Evolutionary conservation across 2,329 filamentous ascomycete genomes (phyloP).

Genomic region (Cephalotrichum gorgonifer): DNA sequence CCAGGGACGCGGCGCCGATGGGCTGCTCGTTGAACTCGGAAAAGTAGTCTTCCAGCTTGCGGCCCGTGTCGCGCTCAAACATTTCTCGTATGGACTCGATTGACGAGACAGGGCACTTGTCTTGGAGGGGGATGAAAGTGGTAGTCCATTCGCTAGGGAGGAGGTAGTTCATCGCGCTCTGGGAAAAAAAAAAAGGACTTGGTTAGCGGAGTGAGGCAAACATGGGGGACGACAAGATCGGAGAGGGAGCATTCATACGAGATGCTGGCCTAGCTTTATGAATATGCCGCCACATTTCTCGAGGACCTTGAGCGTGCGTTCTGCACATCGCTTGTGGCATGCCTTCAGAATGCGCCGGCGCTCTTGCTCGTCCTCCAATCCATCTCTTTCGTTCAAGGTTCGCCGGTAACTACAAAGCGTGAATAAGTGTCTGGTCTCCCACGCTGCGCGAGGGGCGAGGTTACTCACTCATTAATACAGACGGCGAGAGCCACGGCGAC

Average conservation of each 20-base stretch:
- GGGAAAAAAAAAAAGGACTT: conserved; percentile 8
- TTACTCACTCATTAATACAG: conserved; percentile 74
- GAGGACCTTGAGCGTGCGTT: conserved; percentile 73
- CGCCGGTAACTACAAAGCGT: conserved; percentile 65
- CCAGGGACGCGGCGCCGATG: conserved; percentile 86
- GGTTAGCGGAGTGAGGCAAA: conserved; percentile 13
- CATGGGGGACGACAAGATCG: too few relatives aligned
- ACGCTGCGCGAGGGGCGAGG: background rate
- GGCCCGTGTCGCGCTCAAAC: conserved; percentile 76
- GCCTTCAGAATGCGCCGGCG: conserved; percentile 60
- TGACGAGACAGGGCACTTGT: conserved; percentile 88
- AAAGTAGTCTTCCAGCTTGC: conserved; percentile 71
- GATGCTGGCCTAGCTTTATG: conserved; percentile 92
- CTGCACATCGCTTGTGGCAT: conserved; percentile 88
- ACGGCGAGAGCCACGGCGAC: conserved; percentile 66
- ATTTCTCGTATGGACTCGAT: conserved; percentile 77
- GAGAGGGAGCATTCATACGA: conserved; percentile 36
- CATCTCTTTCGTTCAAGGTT: conserved; percentile 62
- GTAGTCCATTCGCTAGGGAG: conserved; percentile 86
- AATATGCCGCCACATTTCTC: conserved; percentile 98
- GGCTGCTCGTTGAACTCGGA: conserved; percentile 71
- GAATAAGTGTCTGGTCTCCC: background rate
- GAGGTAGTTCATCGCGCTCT: conserved; percentile 92
- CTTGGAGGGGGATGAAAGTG: conserved; percentile 92
- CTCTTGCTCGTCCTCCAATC: conserved; percentile 50